Conservation (phyloP, 2,329 filamentous ascomycete genomes). For the Mariannaea elegans region DNA sequence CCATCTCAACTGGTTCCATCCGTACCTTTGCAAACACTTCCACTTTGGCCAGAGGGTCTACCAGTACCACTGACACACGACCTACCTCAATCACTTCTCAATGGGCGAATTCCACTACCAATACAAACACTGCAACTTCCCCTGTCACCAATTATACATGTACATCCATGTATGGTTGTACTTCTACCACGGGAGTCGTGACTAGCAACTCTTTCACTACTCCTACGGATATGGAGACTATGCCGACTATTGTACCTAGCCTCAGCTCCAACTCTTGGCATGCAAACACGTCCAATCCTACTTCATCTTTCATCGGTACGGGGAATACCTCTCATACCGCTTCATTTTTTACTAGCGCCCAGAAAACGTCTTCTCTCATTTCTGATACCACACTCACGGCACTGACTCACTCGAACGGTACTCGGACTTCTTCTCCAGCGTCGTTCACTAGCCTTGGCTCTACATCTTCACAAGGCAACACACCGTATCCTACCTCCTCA, state of each 20-base stretch:
- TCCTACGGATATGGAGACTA: constrained; percentile 32
- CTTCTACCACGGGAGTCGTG: constrained; percentile 8
- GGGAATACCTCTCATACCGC: neutral
- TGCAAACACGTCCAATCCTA: constrained; percentile 11
- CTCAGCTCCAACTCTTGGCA: constrained; percentile 28
- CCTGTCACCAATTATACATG: constrained; percentile 9
- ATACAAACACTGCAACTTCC: constrained; percentile 7
- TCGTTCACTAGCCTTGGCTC: neutral
- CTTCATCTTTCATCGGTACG: neutral
- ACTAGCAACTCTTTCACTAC: constrained; percentile 4
- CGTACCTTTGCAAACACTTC: neutral
- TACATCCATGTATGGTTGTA: constrained; percentile 27
- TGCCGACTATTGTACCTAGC: constrained; percentile 29
- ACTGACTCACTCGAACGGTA: neutral
- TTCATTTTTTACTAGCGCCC: neutral
- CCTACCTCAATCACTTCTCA: neutral
- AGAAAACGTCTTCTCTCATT: neutral
- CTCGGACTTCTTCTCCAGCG: neutral
- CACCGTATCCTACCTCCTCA: neutral
- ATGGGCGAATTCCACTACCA: neutral
- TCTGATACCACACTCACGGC: neutral
- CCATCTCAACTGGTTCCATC: neutral
- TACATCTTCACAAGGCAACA: neutral
- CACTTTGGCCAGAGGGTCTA: neutral
- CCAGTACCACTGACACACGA: neutral